Percentiles rank a stretch among this genome's conserved stretches.
phyloP scores from a whole-genome alignment of 192 early-diverging fungal genomes.

The Coemansia sp. region DNA sequence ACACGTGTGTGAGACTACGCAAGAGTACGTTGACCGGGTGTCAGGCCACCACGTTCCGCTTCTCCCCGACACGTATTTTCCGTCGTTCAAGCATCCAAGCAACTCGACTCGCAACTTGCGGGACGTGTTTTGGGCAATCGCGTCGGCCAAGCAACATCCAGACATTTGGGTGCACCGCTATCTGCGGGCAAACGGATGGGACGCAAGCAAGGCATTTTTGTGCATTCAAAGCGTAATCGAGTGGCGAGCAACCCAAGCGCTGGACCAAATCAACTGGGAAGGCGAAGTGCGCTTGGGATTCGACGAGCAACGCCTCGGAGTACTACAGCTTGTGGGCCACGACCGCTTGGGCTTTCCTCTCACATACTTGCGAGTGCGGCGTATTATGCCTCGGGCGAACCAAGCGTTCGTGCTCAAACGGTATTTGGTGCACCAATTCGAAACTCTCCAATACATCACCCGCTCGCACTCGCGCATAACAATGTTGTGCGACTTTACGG shows the following conservation, averaged over 20 bases:
- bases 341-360: slow-evolving; percentile 36
- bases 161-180: slow-evolving; percentile 45
- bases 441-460: slow-evolving; percentile 27
- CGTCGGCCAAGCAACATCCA: slow-evolving; percentile 35
- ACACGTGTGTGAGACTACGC: slow-evolving; percentile 42
- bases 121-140: slow-evolving; percentile 36
- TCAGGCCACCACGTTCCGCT: slow-evolving; percentile 22
- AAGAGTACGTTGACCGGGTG: slow-evolving; percentile 31
- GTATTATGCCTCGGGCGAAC: slow-evolving; percentile 43
- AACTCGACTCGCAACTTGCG: slow-evolving; percentile 27
- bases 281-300: slow-evolving; percentile 24
- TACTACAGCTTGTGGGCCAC: slow-evolving; percentile 29
- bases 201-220: slow-evolving; percentile 29
- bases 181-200: slow-evolving; percentile 31
- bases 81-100: slow-evolving; percentile 30
- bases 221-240: slow-evolving; percentile 22
- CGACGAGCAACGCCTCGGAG: slow-evolving; percentile 35
- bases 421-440: slow-evolving; percentile 33
- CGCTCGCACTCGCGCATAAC: slow-evolving; percentile 21
- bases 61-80: slow-evolving; percentile 31
- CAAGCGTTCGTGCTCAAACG: slow-evolving; percentile 32
- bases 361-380: slow-evolving; percentile 20
- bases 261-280: slow-evolving; percentile 35
- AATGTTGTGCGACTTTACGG: slow-evolving; percentile 45
- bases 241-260: slow-evolving; percentile 36